Evolutionary conservation across 1,284 basidiomycete species (phyloP).

Genomic region (Leucoagaricus sp.): DNA sequence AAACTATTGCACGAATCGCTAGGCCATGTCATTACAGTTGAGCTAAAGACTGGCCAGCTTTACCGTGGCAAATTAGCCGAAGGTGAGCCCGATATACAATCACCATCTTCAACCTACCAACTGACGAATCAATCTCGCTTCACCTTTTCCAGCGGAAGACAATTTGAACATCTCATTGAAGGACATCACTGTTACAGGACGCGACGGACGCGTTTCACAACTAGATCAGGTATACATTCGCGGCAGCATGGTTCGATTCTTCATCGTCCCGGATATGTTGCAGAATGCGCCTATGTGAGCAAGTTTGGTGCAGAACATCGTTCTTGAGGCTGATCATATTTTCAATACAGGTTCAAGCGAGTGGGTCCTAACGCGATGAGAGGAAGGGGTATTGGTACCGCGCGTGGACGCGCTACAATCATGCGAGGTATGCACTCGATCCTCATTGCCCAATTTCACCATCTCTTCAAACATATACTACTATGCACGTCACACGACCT

Average conservation of each 20-base stretch:
- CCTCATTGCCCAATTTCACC: conserved; percentile 13
- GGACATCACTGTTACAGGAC: conserved; percentile 96
- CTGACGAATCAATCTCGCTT: not conserved
- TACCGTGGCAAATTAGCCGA: conserved; percentile 98
- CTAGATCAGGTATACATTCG: conserved; percentile 99
- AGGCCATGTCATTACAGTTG: conserved; percentile 96
- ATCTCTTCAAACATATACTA: conserved; percentile 13
- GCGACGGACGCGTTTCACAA: conserved; percentile 99
- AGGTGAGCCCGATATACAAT: conserved; percentile 51
- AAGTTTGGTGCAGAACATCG: not conserved
- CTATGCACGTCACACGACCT: not conserved
- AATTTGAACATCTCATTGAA: conserved; percentile 96
- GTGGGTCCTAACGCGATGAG: conserved; percentile 98
- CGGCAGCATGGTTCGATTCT: conserved; percentile 97
- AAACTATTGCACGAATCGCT: conserved; percentile 93
- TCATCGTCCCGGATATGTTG: conserved; percentile 99
- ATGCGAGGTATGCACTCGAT: conserved; percentile 61
- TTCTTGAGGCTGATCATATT: not conserved
- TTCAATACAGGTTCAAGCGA: conserved; percentile 86
- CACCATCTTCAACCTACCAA: not conserved
- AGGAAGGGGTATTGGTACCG: conserved; percentile 98
- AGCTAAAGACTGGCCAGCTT: conserved; percentile 96
- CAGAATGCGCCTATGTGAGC: conserved; percentile 98
- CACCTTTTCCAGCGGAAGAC: conserved; percentile 82
- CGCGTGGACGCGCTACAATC: conserved; percentile 95